phyloP scores from a whole-genome alignment of 140 eudicot genomes.

The Cichorium intybus region DNA sequence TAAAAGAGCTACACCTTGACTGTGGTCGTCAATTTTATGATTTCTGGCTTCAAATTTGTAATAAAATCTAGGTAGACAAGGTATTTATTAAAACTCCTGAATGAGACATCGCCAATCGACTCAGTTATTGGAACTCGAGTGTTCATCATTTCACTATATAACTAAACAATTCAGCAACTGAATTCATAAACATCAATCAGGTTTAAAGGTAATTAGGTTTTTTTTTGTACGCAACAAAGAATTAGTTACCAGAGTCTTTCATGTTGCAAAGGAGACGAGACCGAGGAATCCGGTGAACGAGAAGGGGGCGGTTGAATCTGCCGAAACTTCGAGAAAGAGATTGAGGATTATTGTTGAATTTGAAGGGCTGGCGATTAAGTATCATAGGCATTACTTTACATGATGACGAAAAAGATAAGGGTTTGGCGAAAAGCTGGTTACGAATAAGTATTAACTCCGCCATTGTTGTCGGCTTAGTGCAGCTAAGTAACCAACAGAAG shows the following conservation, averaged over 20 bases:
- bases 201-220: neutral
- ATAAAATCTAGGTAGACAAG: conserved; percentile 2
- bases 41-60: neutral
- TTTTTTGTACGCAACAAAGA: neutral
- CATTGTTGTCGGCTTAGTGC: conserved; percentile 16
- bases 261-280: conserved; percentile 31
- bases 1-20: neutral
- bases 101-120: conserved; percentile 1
- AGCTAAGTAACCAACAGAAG: neutral
- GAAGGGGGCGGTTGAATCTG: conserved; percentile 19
- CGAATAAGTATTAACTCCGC: conserved; percentile 8
- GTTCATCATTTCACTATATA: neutral
- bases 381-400: conserved; percentile 13
- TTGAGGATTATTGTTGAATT: conserved; percentile 14
- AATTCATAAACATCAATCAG: conserved; percentile 2
- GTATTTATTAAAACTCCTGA: conserved; percentile 18
- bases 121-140: neutral
- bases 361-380: conserved; percentile 10
- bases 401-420: conserved; percentile 12
- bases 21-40: neutral
- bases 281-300: conserved; percentile 18
- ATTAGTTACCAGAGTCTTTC: conserved; percentile 39
- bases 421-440: conserved; percentile 7
- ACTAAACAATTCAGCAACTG: neutral
- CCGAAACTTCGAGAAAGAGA: neutral